Base-by-base conservation (phyloP, 2,329 filamentous ascomycete genomes). In the Zymoseptoria crescenta region DNA sequence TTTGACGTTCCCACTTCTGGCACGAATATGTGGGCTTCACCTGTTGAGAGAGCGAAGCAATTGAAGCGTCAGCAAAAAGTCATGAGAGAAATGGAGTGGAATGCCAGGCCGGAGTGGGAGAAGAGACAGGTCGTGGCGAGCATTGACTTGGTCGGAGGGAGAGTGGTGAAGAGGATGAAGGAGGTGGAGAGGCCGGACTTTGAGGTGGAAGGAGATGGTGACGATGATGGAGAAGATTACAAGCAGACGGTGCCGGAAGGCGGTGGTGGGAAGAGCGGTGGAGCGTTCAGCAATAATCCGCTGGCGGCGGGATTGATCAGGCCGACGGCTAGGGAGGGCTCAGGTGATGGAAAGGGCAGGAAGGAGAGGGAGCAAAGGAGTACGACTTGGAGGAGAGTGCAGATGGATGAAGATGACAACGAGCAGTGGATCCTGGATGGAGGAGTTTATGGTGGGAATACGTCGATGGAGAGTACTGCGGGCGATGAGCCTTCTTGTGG, bases 41-140 rank as follows among this genome's bases (percentile, higher is more conserved):
- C 91, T 0, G 86, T 89, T 63, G 90, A 96, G 73, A 82, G 91
- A 49, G 92, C 91, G 0, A 79, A 86, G 64, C 90, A 94, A 72
- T 76, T 96, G 59, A 95, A 93, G 74, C 83, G 86, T 59, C 92
- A 96, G 74, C 91, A 96, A 74, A 89, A 88, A 71, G 77, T 92
- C 3, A 75, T 96, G 65, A 79, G 90, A 4, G 90, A 96, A 74
- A 86, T 94, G 80, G 89, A 96, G 68, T 95, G 91, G 86, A 88
- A 88, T 65, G 86, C 88, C 3, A 79, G 83, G 55, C 91, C 91
- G 0, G 92, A 95, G 62, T 96, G 91, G 74, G 92, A 96, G 77
- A 96, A 93, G 80, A 82, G 89, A 59, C 84, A 83, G 67, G 87
- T 94, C 61, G 87, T 96, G 1, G 83, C 95, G 65, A 93, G 88